Evolutionary conservation across 2,329 filamentous ascomycete species (phyloP).

Genomic region (Botrytis byssoidea): DNA sequence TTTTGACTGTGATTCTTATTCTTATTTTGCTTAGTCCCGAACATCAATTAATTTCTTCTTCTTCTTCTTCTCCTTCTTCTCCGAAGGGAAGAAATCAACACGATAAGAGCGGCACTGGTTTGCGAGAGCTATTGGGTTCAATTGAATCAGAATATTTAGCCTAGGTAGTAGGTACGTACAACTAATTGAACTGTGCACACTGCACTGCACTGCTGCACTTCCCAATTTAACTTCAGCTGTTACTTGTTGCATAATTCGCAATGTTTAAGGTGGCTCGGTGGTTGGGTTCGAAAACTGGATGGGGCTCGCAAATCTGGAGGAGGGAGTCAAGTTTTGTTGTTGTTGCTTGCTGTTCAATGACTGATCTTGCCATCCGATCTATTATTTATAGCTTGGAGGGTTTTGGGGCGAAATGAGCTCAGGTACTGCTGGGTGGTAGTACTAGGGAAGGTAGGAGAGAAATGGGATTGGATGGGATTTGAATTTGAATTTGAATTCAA

Average conservation of each 20-base stretch:
- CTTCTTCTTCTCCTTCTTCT: not conserved
- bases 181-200: slow-evolving; percentile 4
- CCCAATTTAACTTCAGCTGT: not conserved
- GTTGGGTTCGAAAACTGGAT: not conserved
- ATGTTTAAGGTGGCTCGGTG: not conserved
- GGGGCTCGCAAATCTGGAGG: not conserved
- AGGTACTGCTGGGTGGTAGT: not conserved
- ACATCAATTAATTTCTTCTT: not conserved
- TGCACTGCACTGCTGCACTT: not conserved
- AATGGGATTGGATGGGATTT: not conserved
- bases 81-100: not conserved
- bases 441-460: not conserved
- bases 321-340: not conserved
- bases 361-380: not conserved
- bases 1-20: not conserved
- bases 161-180: not conserved
- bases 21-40: not conserved
- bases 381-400: not conserved
- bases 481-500: no score
- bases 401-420: not conserved
- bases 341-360: not conserved
- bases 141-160: slow-evolving; percentile 5
- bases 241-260: slow-evolving; percentile 5
- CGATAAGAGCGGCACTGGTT: not conserved
- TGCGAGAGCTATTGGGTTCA: not conserved